A percentile compares a stretch with the other conserved stretches of the same genome.
Conservation (phyloP, 345 rosid species). For the Anacardium occidentale region DNA sequence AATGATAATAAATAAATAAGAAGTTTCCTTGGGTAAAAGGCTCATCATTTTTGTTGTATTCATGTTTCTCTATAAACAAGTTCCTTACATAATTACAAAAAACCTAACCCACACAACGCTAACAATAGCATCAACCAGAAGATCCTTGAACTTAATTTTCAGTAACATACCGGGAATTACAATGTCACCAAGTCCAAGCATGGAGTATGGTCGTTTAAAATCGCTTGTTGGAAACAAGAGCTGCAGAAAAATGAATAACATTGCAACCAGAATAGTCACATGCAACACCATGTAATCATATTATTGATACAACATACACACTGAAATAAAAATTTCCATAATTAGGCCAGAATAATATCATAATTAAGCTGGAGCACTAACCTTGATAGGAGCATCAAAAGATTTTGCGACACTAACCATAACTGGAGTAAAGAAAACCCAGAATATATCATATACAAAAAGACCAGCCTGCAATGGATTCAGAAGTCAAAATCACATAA, state of each 20-base stretch:
- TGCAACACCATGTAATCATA: background rate
- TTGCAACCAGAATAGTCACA: background rate
- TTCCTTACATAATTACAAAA: background rate
- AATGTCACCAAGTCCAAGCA: conserved; percentile 99
- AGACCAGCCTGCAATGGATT: conserved; percentile 71
- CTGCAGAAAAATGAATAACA: conserved; percentile 36
- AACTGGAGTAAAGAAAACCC: conserved; percentile 99
- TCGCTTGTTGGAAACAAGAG: conserved; percentile 92
- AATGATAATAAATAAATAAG: background rate
- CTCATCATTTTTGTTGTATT: background rate
- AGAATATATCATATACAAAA: conserved; percentile 93
- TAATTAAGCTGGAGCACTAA: conserved; percentile 33
- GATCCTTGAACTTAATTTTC: conserved; percentile 9
- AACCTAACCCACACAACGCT: background rate
- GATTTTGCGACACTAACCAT: conserved; percentile 99
- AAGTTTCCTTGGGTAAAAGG: background rate
- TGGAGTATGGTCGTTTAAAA: conserved; percentile 77
- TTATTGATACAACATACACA: background rate
- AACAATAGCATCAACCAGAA: conserved; percentile 2
- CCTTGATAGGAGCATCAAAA: conserved; percentile 99
- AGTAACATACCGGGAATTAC: conserved; percentile 83
- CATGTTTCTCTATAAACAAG: background rate
- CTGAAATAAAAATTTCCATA: background rate
- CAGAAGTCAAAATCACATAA: conserved; percentile 4
- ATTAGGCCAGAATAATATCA: background rate